Evolutionary conservation across 331 rosid species (phyloP).

Genomic region (Acacia concinna): DNA sequence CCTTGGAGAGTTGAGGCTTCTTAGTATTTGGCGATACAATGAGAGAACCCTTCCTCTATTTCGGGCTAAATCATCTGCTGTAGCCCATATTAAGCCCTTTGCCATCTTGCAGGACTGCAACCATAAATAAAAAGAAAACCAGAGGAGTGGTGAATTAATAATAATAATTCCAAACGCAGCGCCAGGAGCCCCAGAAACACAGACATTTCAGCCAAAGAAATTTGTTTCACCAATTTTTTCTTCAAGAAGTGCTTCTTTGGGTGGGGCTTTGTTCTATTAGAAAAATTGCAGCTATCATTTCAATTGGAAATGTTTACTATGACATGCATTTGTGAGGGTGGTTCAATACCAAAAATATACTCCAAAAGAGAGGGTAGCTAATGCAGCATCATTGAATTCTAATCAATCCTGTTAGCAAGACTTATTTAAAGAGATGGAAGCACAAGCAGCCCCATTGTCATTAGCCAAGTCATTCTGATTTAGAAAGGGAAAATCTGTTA

Average conservation of each 20-base stretch:
- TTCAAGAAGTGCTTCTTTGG: background rate
- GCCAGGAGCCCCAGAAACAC: background rate
- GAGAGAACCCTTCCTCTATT: constrained; percentile 65
- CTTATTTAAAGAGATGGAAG: background rate
- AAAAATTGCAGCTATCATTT: background rate
- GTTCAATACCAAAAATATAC: background rate
- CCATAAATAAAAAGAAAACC: background rate
- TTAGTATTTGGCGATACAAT: constrained; percentile 67
- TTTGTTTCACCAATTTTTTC: background rate
- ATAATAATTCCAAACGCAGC: background rate
- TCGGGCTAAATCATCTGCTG: constrained; percentile 66
- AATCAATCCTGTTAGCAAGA: background rate
- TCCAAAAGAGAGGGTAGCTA: background rate
- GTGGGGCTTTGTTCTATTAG: background rate
- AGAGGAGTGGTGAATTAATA: background rate
- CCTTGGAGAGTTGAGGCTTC: constrained; percentile 73
- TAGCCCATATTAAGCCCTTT: constrained; percentile 72
- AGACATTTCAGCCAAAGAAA: background rate
- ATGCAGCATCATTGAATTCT: background rate
- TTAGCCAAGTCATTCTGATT: background rate
- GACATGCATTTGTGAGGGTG: background rate
- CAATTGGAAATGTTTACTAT: background rate
- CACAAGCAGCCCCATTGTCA: background rate
- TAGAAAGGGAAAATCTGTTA: background rate
- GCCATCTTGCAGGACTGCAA: constrained; percentile 43